These are phyloP conservation scores for Rubroshorea leprosula DNA, from an alignment of 345 rosid species.

Conservation along the genomic window DNA sequence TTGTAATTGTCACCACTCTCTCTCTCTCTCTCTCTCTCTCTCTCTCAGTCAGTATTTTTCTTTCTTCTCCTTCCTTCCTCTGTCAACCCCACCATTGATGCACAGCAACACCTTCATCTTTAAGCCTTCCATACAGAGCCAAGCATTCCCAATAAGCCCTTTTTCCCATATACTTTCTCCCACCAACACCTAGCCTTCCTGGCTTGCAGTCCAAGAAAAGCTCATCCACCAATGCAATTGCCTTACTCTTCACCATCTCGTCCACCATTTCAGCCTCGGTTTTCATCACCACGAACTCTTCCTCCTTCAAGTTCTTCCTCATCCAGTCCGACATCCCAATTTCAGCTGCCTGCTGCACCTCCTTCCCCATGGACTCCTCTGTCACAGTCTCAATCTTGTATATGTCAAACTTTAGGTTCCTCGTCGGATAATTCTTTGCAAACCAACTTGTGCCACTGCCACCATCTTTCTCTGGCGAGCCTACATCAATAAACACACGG, in stretches of 20 bases:
- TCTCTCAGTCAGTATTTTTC: too few relatives aligned
- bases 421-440: constrained; percentile 54
- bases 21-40: too few relatives aligned
- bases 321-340: constrained; percentile 66
- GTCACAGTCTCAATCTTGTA: constrained; percentile 56
- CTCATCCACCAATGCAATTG: constrained; percentile 64
- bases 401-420: constrained; percentile 60
- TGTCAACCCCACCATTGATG: constrained; percentile 83
- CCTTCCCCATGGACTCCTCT: constrained; percentile 17
- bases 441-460: constrained; percentile 61
- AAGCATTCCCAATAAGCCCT: constrained; percentile 82
- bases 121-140: constrained; percentile 71
- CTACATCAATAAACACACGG: constrained; percentile 60
- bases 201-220: constrained; percentile 85
- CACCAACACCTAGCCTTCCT: constrained; percentile 30
- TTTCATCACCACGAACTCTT: constrained; percentile 76
- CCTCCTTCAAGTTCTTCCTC: constrained; percentile 53
- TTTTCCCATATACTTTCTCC: constrained; percentile 25
- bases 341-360: constrained; percentile 16
- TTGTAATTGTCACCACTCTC: too few relatives aligned
- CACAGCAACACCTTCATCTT: constrained; percentile 74
- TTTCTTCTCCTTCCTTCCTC: constrained; percentile 10
- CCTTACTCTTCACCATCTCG: constrained; percentile 57
- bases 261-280: constrained; percentile 75
- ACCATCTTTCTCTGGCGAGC: constrained; percentile 35